phyloP scores from a whole-genome alignment of 768 basidiomycete species.

The Suillus americanus region DNA sequence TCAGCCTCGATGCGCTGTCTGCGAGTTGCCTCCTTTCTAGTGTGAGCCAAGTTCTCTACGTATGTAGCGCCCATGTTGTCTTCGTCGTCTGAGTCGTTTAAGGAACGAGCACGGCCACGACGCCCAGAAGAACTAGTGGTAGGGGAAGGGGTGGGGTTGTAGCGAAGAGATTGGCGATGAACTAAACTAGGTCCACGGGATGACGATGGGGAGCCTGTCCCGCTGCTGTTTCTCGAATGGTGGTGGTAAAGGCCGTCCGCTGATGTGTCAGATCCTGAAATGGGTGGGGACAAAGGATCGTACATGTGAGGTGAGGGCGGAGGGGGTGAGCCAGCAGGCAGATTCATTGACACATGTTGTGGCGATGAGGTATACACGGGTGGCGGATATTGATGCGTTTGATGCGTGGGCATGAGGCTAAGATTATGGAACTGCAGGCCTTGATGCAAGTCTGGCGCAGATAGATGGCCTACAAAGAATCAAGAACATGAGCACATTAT shows the following conservation, averaged over 20 bases:
- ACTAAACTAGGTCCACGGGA: conserved; percentile 76
- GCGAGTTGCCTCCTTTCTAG: conserved; percentile 81
- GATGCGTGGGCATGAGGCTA: conserved; percentile 67
- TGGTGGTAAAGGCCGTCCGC: conserved; percentile 75
- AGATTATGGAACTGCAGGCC: conserved; percentile 60
- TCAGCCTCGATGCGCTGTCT: conserved; percentile 88
- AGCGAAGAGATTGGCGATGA: conserved; percentile 66
- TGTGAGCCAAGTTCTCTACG: conserved; percentile 71
- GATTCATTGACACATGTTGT: conserved; percentile 69
- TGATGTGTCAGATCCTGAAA: conserved; percentile 89
- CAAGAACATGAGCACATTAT: conserved; percentile 49
- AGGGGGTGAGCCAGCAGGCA: conserved; percentile 68
- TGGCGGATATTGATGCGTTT: conserved; percentile 63
- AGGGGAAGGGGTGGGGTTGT: conserved; percentile 82
- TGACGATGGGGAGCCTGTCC: conserved; percentile 74
- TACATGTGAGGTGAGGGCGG: conserved; percentile 78
- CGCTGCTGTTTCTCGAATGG: conserved; percentile 68
- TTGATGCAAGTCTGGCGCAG: conserved; percentile 67
- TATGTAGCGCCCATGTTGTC: conserved; percentile 62
- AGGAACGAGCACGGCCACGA: conserved; percentile 63
- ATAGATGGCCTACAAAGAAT: conserved; percentile 59
- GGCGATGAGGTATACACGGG: conserved; percentile 60
- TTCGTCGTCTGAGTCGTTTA: conserved; percentile 77
- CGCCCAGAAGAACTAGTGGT: conserved; percentile 68
- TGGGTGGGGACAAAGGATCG: conserved; percentile 81